Evolutionary conservation across 2,329 filamentous ascomycete species (phyloP).

Genomic region (Pseudogymnoascus sp.): DNA sequence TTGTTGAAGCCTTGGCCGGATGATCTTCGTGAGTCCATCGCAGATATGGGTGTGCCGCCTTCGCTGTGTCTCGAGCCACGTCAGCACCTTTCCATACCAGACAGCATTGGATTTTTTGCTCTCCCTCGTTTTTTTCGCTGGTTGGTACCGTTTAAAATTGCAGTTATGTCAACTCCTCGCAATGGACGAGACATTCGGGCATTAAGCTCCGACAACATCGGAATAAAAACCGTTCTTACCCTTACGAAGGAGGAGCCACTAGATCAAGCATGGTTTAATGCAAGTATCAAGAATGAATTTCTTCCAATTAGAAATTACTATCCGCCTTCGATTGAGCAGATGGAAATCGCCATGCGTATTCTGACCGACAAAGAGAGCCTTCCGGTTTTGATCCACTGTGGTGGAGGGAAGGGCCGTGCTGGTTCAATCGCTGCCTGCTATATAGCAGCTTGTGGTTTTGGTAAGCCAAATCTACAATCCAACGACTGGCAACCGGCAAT

Average conservation of each 20-base stretch:
- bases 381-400: conserved; percentile 17
- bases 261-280: conserved; percentile 13
- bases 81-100: not conserved
- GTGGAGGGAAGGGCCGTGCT: conserved; percentile 18
- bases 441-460: conserved; percentile 16
- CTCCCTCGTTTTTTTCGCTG: conserved; percentile 19
- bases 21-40: not conserved
- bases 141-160: conserved; percentile 14
- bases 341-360: conserved; percentile 13
- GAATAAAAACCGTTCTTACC: conserved; percentile 17
- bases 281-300: conserved; percentile 13
- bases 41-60: conserved; percentile 1
- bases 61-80: not conserved
- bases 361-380: conserved; percentile 11
- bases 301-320: conserved; percentile 16
- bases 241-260: conserved; percentile 18
- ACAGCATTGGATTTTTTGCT: not conserved
- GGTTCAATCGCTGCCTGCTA: conserved; percentile 17
- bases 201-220: not conserved
- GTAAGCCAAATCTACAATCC: not conserved
- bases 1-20: not conserved
- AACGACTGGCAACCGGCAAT: conserved; percentile 12
- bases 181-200: conserved; percentile 7
- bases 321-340: conserved; percentile 15
- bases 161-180: conserved; percentile 17